Conservation (phyloP, 352 stramenopile genomes). For the Sclerospora graminicola region DNA sequence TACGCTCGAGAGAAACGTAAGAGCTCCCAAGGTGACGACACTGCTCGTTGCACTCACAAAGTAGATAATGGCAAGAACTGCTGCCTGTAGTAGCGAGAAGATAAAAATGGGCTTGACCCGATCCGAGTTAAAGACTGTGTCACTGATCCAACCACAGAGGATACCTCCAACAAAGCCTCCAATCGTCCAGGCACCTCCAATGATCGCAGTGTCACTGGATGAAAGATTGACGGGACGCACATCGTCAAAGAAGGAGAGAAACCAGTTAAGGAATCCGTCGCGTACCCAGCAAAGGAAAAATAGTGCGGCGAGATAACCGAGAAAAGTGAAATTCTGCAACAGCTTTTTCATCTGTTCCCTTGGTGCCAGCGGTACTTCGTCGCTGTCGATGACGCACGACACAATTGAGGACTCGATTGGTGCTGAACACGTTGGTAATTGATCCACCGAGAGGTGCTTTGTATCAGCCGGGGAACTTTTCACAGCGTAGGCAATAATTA, state of each 20-base stretch:
- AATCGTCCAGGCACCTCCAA: conserved; percentile 66
- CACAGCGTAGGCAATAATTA: conserved; percentile 40
- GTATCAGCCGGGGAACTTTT: conserved; percentile 48
- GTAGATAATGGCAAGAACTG: conserved; percentile 48
- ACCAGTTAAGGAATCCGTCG: conserved; percentile 71
- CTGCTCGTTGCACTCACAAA: conserved; percentile 42
- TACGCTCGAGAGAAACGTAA: conserved; percentile 59
- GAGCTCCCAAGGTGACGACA: conserved; percentile 30
- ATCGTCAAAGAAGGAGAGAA: conserved; percentile 66
- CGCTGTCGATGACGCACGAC: conserved; percentile 1
- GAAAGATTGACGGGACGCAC: conserved; percentile 36
- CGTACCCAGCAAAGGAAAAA: conserved; percentile 65
- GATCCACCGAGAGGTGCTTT: conserved; percentile 19
- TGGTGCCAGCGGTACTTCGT: conserved; percentile 5
- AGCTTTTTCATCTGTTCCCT: conserved; percentile 37
- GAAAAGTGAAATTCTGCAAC: conserved; percentile 47
- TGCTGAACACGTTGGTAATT: conserved; percentile 13
- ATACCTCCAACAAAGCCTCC: conserved; percentile 61
- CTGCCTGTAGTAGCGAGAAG: conserved; percentile 49
- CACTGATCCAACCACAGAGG: conserved; percentile 62
- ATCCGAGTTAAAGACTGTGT: conserved; percentile 55
- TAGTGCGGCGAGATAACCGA: conserved; percentile 54
- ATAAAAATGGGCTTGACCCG: conserved; percentile 63
- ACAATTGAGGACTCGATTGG: conserved; percentile 7
- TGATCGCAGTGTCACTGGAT: conserved; percentile 40